These are phyloP conservation scores for Polytrichum formosum DNA, from an alignment of 225 moss, liverwort and hornwort species.

Conservation along the genomic window DNA sequence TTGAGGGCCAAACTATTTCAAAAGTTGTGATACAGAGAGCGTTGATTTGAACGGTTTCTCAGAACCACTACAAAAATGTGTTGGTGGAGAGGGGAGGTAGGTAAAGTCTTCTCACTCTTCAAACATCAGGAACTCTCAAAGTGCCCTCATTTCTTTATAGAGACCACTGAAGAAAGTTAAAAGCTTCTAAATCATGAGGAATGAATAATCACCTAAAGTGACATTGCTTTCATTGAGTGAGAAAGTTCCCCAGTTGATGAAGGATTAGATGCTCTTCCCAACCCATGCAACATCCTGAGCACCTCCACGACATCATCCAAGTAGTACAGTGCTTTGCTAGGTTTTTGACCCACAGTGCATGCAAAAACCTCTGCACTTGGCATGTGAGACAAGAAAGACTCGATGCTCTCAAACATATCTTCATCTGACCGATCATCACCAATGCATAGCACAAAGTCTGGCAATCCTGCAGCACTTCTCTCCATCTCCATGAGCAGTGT, in stretches of 20 bases:
- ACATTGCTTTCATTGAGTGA: slow-evolving; percentile 14
- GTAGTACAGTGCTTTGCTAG: slow-evolving; percentile 90
- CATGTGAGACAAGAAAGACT: slow-evolving; percentile 50
- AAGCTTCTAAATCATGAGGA: too few relatives aligned
- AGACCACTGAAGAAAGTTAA: too few relatives aligned
- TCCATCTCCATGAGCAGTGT: slow-evolving; percentile 60
- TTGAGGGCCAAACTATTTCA: too few relatives aligned
- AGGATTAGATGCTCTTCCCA: slow-evolving; percentile 72
- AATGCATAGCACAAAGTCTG: slow-evolving; percentile 81
- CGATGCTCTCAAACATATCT: slow-evolving; percentile 85
- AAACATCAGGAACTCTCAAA: too few relatives aligned
- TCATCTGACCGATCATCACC: slow-evolving; percentile 93
- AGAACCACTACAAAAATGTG: too few relatives aligned
- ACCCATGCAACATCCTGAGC: slow-evolving; percentile 72
- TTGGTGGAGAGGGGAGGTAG: too few relatives aligned
- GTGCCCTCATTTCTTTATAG: too few relatives aligned
- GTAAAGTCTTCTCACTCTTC: too few relatives aligned
- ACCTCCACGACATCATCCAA: slow-evolving; percentile 86
- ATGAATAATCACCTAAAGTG: too few relatives aligned
- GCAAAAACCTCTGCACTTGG: slow-evolving; percentile 80
- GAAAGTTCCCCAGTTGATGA: slow-evolving; percentile 56
- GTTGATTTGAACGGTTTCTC: too few relatives aligned
- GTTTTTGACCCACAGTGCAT: slow-evolving; percentile 92
- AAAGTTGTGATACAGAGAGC: too few relatives aligned
- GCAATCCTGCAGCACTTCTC: slow-evolving; percentile 43